Percentiles rank a stretch among this genome's conserved stretches.
Evolutionary conservation across 768 basidiomycete species (phyloP).

Genomic region (Suillus weaverae): DNA sequence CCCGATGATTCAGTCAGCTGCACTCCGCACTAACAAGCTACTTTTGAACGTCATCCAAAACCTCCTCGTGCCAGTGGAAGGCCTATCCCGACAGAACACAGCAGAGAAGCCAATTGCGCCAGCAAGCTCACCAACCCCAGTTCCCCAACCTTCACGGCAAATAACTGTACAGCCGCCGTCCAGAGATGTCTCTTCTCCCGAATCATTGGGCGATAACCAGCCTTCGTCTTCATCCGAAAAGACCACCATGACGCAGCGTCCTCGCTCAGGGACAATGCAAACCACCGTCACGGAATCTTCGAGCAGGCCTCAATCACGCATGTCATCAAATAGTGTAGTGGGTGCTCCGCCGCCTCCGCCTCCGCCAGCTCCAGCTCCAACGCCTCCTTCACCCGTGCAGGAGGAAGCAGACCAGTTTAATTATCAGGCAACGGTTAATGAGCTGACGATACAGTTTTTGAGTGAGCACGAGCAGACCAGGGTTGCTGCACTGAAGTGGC

Average conservation of each 20-base stretch:
- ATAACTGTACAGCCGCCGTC: constrained; percentile 45
- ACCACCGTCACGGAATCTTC: constrained; percentile 33
- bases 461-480: constrained; percentile 97
- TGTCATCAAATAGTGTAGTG: constrained; percentile 46
- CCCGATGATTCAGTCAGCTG: constrained; percentile 83
- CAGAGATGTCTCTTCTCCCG: constrained; percentile 51
- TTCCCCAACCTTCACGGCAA: constrained; percentile 49
- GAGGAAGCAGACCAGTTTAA: constrained; percentile 80
- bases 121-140: constrained; percentile 59
- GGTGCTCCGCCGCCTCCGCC: constrained; percentile 36
- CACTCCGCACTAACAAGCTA: constrained; percentile 81
- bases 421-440: constrained; percentile 90
- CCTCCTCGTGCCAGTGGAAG: constrained; percentile 71
- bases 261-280: constrained; percentile 26
- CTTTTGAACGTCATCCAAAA: constrained; percentile 84
- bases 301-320: constrained; percentile 66
- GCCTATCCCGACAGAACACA: constrained; percentile 23
- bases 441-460: constrained; percentile 89
- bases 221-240: constrained; percentile 36
- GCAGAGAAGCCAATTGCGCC: constrained; percentile 35
- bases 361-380: constrained; percentile 30
- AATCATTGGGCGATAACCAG: constrained; percentile 38
- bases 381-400: constrained; percentile 27
- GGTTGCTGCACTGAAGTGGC: constrained; percentile 94
- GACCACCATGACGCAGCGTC: constrained; percentile 30